Conservation (phyloP, 148 eudicot species). For the Linanthus parryae region DNA sequence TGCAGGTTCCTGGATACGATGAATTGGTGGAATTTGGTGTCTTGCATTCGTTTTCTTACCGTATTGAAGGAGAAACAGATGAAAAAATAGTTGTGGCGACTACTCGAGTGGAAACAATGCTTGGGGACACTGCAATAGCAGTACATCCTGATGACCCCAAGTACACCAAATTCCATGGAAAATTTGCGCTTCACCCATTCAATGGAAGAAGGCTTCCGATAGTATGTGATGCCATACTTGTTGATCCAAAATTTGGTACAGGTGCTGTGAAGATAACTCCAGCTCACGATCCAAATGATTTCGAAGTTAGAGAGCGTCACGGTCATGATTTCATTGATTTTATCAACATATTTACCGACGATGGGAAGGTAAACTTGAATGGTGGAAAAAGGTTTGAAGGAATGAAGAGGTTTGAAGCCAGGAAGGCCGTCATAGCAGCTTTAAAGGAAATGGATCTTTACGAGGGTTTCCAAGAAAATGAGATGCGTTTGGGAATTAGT, state of each 20-base stretch:
- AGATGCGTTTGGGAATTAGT: conserved; percentile 80
- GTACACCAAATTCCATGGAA: conserved; percentile 66
- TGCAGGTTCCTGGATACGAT: conserved; percentile 72
- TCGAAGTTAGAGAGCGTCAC: conserved; percentile 78
- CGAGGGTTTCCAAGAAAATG: conserved; percentile 57
- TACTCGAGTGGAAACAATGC: conserved; percentile 88
- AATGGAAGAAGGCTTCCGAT: conserved; percentile 74
- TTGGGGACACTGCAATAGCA: conserved; percentile 90
- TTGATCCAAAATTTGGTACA: conserved; percentile 75
- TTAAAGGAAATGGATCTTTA: conserved; percentile 71
- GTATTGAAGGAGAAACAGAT: conserved; percentile 54
- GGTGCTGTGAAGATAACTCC: conserved; percentile 93
- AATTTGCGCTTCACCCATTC: conserved; percentile 77
- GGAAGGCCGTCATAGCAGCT: conserved; percentile 57
- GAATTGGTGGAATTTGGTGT: conserved; percentile 75
- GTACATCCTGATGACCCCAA: conserved; percentile 74
- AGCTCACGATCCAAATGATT: conserved; percentile 81
- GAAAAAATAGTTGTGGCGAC: conserved; percentile 91
- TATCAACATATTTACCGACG: conserved; percentile 80
- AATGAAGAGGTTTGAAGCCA: conserved; percentile 71
- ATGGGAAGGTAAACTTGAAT: conserved; percentile 72
- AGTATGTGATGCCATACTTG: conserved; percentile 63
- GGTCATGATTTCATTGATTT: conserved; percentile 66
- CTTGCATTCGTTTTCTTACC: conserved; percentile 76
- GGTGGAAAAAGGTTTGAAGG: conserved; percentile 67